Evolutionary conservation across 768 basidiomycete genomes (phyloP), one percentile per base, ranked within the genome.

Genomic region (Psilocybe subaeruginosa): DNA sequence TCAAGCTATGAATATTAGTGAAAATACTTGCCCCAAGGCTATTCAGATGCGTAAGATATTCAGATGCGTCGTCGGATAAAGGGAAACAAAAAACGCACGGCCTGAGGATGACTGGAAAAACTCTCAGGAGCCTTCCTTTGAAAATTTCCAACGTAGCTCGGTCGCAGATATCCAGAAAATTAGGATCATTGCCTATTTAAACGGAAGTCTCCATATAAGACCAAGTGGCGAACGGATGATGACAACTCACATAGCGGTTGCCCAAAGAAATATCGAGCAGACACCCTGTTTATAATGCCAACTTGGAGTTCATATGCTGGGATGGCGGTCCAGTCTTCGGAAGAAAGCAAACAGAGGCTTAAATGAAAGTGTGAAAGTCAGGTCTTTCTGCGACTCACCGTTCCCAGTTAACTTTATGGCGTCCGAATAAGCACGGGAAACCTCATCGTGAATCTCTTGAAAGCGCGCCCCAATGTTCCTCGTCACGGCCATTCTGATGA

Each of bases 401-500:
- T 59, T 46, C 11, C 41, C 52, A 0, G 31, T 60, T 17, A 57
- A 45, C 31, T 17, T 30, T 17, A 73, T 69, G 3, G 60, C 54
- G 12, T 66, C 62, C 2, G 64, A 57, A 35, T 64, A 70, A 7
- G 67, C 69, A 11, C 61, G 43, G 11, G 60, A 58, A 27, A 73
- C 62, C 58, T 75, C 73, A 30, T 74, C 73, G 17, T 65, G 58
- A 45, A 75, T 65, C 16, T 69, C 66, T 29, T 68, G 58, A 12
- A 74, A 59, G 3, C 64, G 55, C 46, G 59, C 45, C 3, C 17
- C 49, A 54, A 73, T 64, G 56, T 66, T 71, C 6, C 80, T 71
- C 6, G 78, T 79, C 37, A 80, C 63, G 14, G 69, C 62, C 0
- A 69, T 67, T 2, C 70, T 72, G 27, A 80, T 68, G 8, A 76